These are phyloP conservation scores for Gastrolobium villosum DNA, from an alignment of 306 rosid genomes.

Conservation along the genomic window DNA sequence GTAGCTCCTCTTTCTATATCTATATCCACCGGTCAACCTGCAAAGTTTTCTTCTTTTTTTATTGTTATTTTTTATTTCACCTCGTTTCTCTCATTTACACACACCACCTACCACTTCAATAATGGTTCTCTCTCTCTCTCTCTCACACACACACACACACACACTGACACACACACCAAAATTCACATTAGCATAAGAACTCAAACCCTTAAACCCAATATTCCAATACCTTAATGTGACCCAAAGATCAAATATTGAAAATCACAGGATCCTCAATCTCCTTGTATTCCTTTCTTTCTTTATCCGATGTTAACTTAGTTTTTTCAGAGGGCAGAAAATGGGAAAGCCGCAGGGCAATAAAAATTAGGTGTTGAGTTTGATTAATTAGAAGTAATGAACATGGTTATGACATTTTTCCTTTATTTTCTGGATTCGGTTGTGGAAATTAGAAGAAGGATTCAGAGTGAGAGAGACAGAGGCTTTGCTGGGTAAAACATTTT, in stretches of 20 bases:
- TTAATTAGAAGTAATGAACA: not conserved
- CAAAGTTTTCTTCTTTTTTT: not conserved
- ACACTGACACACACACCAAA: too few species aligned
- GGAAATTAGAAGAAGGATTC: not conserved
- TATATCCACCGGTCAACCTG: constrained; percentile 78
- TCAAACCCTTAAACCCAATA: constrained; percentile 60
- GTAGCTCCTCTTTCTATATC: constrained; percentile 30
- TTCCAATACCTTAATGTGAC: not conserved
- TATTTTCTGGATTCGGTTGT: not conserved
- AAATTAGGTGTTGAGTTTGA: not conserved
- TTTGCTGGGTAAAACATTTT: constrained; percentile 44
- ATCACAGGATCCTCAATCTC: not conserved
- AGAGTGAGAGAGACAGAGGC: too few species aligned
- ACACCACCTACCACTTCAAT: constrained; percentile 74
- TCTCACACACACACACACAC: too few species aligned
- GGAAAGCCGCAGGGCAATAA: constrained; percentile 27
- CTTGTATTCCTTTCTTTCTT: not conserved
- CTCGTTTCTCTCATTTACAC: constrained; percentile 51
- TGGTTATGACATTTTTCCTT: too few species aligned
- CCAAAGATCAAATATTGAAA: too few species aligned
- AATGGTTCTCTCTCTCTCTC: constrained; percentile 45
- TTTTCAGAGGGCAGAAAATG: constrained; percentile 4
- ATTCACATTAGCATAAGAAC: constrained; percentile 60
- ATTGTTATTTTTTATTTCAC: not conserved
- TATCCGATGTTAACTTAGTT: not conserved